Conservation (phyloP, 2,329 filamentous ascomycete species). For the Phialocephala sp. region DNA sequence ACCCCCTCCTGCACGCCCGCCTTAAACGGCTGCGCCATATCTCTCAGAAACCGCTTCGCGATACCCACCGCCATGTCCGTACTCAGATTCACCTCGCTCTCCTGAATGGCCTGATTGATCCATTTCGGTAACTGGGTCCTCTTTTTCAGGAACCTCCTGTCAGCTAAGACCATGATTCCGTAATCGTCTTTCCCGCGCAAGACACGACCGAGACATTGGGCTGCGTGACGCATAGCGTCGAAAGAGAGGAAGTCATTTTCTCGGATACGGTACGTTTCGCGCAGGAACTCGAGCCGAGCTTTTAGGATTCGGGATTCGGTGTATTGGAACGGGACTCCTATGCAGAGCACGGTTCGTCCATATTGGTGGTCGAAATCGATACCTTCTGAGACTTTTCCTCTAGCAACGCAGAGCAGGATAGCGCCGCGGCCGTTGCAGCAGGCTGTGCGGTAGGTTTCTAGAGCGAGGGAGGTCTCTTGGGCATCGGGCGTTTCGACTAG, state of each 20-base stretch:
- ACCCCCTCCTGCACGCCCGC: slow-evolving; percentile 87
- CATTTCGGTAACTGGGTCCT: slow-evolving; percentile 90
- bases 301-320: slow-evolving; percentile 97
- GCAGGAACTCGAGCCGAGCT: slow-evolving; percentile 91
- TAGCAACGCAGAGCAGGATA: slow-evolving; percentile 90
- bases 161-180: slow-evolving; percentile 98
- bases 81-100: slow-evolving; percentile 86
- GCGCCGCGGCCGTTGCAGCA: slow-evolving; percentile 97
- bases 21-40: slow-evolving; percentile 91
- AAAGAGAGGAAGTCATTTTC: slow-evolving; percentile 99
- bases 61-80: slow-evolving; percentile 93
- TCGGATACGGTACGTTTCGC: slow-evolving; percentile 94
- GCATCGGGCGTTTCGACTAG: slow-evolving; percentile 97
- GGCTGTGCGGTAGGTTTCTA: slow-evolving; percentile 96
- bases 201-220: slow-evolving; percentile 93
- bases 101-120: slow-evolving; percentile 88
- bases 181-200: slow-evolving; percentile 97
- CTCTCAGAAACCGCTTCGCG: slow-evolving; percentile 86
- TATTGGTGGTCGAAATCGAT: slow-evolving; percentile 99
- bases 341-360: slow-evolving; percentile 92
- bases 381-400: slow-evolving; percentile 96
- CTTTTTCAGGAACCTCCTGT: slow-evolving; percentile 93
- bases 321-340: slow-evolving; percentile 98
- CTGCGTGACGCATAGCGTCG: slow-evolving; percentile 98
- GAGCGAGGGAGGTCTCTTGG: slow-evolving; percentile 92